Conservation (phyloP, 495 filamentous ascomycete genomes). For the Penicillium angulare region DNA sequence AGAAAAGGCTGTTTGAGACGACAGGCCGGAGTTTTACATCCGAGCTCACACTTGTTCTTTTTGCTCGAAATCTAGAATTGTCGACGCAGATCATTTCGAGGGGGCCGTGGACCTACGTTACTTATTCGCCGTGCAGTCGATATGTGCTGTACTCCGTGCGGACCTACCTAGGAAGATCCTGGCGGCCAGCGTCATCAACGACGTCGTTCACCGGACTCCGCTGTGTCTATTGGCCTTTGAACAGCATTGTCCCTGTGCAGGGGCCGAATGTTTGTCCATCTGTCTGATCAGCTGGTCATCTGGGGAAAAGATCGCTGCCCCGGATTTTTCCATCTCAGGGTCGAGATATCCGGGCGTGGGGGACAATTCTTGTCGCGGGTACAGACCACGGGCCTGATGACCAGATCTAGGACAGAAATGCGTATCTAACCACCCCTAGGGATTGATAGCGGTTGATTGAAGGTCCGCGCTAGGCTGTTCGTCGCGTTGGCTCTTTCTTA, state of each 20-base stretch:
- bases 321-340: constrained; percentile 16
- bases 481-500: no score
- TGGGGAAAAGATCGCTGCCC: constrained; percentile 12
- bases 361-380: constrained; percentile 2
- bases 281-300: background rate
- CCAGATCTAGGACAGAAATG: constrained; percentile 13
- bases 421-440: background rate
- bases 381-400: background rate
- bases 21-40: no score
- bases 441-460: constrained; percentile 15
- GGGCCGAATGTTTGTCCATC: background rate
- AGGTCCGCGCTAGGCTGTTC: background rate
- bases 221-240: no score
- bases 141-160: no score
- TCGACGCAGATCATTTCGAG: background rate
- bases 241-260: background rate
- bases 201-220: no score
- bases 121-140: constrained; percentile 15
- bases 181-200: constrained; percentile 15
- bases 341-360: constrained; percentile 9
- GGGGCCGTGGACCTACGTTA: background rate
- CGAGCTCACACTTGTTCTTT: constrained; percentile 1
- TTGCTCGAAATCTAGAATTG: constrained; percentile 2
- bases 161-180: background rate
- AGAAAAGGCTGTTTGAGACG: background rate